These are phyloP conservation scores for Daldinia childiae DNA, from an alignment of 495 filamentous ascomycete species.

Conservation along the genomic window DNA sequence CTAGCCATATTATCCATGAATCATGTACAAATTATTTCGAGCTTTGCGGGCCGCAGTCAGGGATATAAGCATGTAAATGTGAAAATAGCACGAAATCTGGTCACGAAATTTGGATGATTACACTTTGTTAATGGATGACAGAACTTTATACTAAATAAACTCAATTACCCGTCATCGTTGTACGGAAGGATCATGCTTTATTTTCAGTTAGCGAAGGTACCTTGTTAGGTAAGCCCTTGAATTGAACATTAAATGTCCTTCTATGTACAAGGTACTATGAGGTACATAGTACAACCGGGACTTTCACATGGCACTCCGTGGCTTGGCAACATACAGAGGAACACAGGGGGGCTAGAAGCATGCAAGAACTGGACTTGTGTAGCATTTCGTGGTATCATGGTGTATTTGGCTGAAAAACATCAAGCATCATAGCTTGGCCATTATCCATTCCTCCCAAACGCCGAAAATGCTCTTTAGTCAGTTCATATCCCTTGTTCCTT, in stretches of 20 bases:
- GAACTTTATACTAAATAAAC: slow-evolving; percentile 35
- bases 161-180: slow-evolving; percentile 18
- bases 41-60: slow-evolving; percentile 20
- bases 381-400: slow-evolving; percentile 46
- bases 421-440: slow-evolving; percentile 32
- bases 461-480: slow-evolving; percentile 44
- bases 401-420: slow-evolving; percentile 39
- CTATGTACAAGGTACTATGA: background rate
- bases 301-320: slow-evolving; percentile 25
- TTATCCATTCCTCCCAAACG: slow-evolving; percentile 43
- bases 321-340: slow-evolving; percentile 13
- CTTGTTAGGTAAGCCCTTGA: no score
- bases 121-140: slow-evolving; percentile 23
- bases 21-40: slow-evolving; percentile 23
- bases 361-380: slow-evolving; percentile 36
- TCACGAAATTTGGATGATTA: slow-evolving; percentile 19
- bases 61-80: slow-evolving; percentile 2
- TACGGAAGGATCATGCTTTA: slow-evolving; percentile 19
- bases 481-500: slow-evolving; percentile 36
- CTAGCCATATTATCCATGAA: slow-evolving; percentile 25
- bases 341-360: background rate
- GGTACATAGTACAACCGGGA: background rate
- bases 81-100: slow-evolving; percentile 1
- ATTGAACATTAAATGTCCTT: no score
- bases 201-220: background rate